Base-by-base conservation (phyloP, 495 filamentous ascomycete species). In the Tuber indicum region DNA sequence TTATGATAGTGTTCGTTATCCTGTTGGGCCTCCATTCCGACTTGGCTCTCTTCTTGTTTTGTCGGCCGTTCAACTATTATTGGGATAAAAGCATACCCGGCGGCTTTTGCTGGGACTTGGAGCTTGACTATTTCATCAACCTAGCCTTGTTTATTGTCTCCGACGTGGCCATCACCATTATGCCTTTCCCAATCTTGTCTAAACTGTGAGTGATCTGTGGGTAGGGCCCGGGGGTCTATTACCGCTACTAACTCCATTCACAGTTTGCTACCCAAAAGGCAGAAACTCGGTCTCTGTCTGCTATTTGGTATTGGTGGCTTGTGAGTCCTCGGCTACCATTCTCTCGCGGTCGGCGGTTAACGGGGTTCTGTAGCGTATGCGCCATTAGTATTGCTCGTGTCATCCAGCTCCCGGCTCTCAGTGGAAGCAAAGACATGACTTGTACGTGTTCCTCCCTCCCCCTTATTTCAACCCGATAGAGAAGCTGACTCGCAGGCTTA, bases 61-160 rank as follows among this genome's bases (percentile, higher is more conserved):
- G 74, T 44, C 70, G 58, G 42, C 74, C 74, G 12, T 9, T 71
- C 16, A 71, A 44, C 8, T 49, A 72, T 36, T 47, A 52, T 23
- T 75, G 74, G 74, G 70, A 72, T 39, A 52, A 23, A 45, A 36
- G 44, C 3, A 47, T 49, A 21, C 74, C 69, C 19, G 69, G 44
- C 39, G 74, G 74, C n/a, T 52, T 21, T 36, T 75, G 74, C 74
- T 75, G 69, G 69, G 47, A 72, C 12, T 7, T 72, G 16, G 26
- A 19, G 9, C 9, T 71, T 32, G 52, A 49, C 41, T 72, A 72
- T 47, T 75, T 23, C 47, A 26, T 75, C 23, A 71, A 58, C 21
- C 44, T 69, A 6, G 74, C 66, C 7, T 9, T 58, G 12, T 42
- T 43, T 26, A 72, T 72, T 44, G 41, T 49, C 71, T 21, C 52